Evolutionary conservation across 192 early-diverging fungal species (phyloP), one percentile per base, ranked within the genome.

Genomic region (Backusella australiensis): DNA sequence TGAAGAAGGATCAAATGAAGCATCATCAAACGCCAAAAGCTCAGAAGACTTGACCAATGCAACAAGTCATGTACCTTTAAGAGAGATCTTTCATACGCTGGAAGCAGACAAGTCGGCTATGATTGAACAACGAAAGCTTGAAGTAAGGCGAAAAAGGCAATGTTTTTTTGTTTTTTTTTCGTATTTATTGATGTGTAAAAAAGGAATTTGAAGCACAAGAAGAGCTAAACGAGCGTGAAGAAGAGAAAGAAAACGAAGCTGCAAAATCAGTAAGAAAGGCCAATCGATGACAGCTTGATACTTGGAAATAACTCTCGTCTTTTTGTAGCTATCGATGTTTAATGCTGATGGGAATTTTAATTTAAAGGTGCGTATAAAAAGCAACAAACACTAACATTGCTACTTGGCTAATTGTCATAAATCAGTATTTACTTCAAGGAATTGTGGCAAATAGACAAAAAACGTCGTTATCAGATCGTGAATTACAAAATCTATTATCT

Each of bases 381-480:
- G 38, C 32, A 39, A 2, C 38, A 39, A 39, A 32, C 34, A 34
- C 5, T 15, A 41, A 52, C 42, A 42, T 11, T 38, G 11, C 5
- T n/a, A 39, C 23, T 42, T 39, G 9, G 14, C 19, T 70, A 21
- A n/a, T 38, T 26, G 32, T 23, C 12, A 34, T 32, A 15, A 39
- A 88, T 75, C 85, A 94, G 80, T 93, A 95, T 78, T 83, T 97
- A 21, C 89, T 93, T 21, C 87, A 91, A 75, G 89, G 89, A 8
- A 93, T 97, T 49, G 90, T 92, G 68, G 87, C 89, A 73, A 89
- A 92, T 49, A 86, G 92, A 17, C 84, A 87, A 35, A 87, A 84
- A 15, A 89, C 89, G 14, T 83, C 77, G 42, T 75, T 94, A 73
- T 84, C 89, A 26, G 90, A 91, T 46, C 87, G 88, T 8, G 92